Evolutionary conservation across 2,329 filamentous ascomycete genomes (phyloP).

Genomic region (Aureobasidium melanogenum): DNA sequence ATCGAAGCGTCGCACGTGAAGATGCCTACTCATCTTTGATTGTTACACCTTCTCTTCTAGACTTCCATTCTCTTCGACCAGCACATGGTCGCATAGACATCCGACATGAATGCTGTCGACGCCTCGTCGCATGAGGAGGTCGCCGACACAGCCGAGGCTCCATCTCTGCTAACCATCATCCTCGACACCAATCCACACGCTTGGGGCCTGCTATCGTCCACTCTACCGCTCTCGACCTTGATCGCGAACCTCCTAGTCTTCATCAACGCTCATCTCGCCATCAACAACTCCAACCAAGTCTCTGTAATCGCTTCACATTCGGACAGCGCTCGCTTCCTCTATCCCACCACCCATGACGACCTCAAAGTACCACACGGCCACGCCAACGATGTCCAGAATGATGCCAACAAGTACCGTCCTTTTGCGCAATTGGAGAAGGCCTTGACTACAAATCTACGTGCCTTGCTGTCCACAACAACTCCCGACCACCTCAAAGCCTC

Average conservation of each 20-base stretch:
- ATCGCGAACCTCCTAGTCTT: constrained; percentile 89
- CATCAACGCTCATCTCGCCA: constrained; percentile 90
- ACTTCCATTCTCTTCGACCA: neutral
- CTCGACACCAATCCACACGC: constrained; percentile 95
- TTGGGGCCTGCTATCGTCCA: constrained; percentile 69
- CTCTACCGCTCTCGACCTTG: constrained; percentile 72
- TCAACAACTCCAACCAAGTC: constrained; percentile 87
- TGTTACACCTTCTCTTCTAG: no score
- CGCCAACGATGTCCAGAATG: constrained; percentile 21
- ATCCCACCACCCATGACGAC: constrained; percentile 47
- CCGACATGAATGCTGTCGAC: constrained; percentile 57
- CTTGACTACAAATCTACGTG: constrained; percentile 63
- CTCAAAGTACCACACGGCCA: constrained; percentile 17
- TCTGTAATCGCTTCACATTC: constrained; percentile 85
- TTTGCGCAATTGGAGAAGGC: constrained; percentile 81
- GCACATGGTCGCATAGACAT: neutral
- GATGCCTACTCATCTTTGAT: neutral
- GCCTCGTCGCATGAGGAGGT: constrained; percentile 39
- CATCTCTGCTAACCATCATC: constrained; percentile 81
- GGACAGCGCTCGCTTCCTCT: constrained; percentile 81
- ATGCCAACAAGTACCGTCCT: constrained; percentile 84
- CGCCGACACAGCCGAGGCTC: constrained; percentile 34
- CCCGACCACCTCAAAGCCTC: constrained; percentile 54
- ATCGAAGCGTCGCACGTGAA: constrained; percentile 1
- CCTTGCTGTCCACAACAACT: constrained; percentile 63